Evolutionary conservation across 2,329 filamentous ascomycete genomes (phyloP).

Genomic region (Talaromyces rugulosus): DNA sequence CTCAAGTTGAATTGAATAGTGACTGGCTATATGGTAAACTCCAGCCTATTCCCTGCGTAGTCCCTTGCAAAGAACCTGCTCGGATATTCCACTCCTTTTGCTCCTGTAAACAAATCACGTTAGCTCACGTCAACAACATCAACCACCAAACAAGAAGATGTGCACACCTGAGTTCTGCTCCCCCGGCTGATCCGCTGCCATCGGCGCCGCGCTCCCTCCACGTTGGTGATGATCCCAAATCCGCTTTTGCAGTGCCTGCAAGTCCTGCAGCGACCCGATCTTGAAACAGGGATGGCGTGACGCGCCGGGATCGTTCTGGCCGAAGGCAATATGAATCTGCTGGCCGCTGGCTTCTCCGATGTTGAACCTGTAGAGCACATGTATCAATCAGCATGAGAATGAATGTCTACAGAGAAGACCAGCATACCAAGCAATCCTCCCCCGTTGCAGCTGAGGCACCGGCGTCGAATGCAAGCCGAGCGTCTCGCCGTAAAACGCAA

Average conservation of each 20-base stretch:
- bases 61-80: constrained; percentile 59
- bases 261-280: constrained; percentile 44
- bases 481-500: constrained; percentile 53
- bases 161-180: constrained; percentile 37
- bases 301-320: constrained; percentile 38
- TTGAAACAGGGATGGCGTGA: constrained; percentile 58
- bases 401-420: neutral
- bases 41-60: constrained; percentile 52
- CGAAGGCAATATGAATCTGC: constrained; percentile 53
- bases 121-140: constrained; percentile 16
- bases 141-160: neutral
- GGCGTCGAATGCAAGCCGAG: constrained; percentile 51
- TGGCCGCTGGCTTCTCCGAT: constrained; percentile 50
- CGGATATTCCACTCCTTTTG: constrained; percentile 57
- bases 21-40: constrained; percentile 46
- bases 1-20: neutral
- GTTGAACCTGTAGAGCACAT: constrained; percentile 46
- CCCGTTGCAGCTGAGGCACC: constrained; percentile 51
- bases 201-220: constrained; percentile 49
- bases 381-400: neutral
- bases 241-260: constrained; percentile 44
- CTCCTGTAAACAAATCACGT: constrained; percentile 30
- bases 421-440: constrained; percentile 51
- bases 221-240: constrained; percentile 51
- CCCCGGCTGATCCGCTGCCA: constrained; percentile 54